Evolutionary conservation across 2,329 filamentous ascomycete species (phyloP), one percentile per base, ranked within the genome.

Genomic region (Ascocoryne sarcoides): DNA sequence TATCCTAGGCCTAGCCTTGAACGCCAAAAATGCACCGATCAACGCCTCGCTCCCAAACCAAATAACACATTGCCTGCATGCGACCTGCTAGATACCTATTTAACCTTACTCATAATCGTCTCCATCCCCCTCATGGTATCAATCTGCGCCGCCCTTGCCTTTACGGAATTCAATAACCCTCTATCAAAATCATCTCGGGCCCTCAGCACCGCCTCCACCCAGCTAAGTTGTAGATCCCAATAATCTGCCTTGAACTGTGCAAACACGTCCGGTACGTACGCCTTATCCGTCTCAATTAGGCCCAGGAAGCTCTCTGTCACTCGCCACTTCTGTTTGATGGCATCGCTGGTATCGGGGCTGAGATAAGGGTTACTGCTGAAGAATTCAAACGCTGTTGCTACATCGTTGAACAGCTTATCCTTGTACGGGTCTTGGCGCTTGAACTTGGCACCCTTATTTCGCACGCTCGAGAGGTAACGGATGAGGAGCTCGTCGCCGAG

Each of bases 91-190:
- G n/a, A n/a, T n/a, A n/a, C n/a, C n/a, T 51, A 93, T 64, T 89
- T 92, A 36, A 95, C 77, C 65, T 86, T 90, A 47, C 84, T 80
- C 90, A 98, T 95, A 47, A 98, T 85, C 2, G 92, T 96, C 65
- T 96, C 90, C 14, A 76, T 65, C 1, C 87, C 89, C 47, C 88
- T 75, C 47, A 84, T 81, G 2, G 89, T 79, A 44, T 84, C 80
- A 51, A 94, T 75, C 62, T 87, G 84, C 5, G 87, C 89, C n/a
- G 89, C 90, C 59, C 81, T 77, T 2, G 79, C 79, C 70, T 96
- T 96, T 36, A 96, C 82, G 14, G 78, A 75, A 58, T 87, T 92
- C 48, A 96, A 63, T 84, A 96, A 87, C 45, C 76, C 75, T 51
- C 90, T 73, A 62, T 96, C 92, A 65, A 94, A 96, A 66, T 98